Base-by-base conservation (phyloP, 148 eudicot genomes). In the Rheum nobile region DNA sequence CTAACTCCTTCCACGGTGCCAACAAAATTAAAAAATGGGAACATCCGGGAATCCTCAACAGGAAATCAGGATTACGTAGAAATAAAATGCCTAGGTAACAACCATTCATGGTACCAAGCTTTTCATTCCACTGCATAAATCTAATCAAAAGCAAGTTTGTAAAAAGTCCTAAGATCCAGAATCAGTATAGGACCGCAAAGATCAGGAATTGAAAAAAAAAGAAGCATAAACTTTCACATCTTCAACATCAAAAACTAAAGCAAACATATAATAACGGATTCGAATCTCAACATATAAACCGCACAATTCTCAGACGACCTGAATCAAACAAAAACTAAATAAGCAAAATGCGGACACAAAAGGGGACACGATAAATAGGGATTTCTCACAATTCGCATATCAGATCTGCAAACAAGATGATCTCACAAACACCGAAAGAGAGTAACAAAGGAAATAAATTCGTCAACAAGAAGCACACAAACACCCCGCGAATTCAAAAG, bases 371-470 rank as follows among this genome's bases (percentile, higher is more conserved):
- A 29, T 52, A 16, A 44, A 71, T n/a, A 37, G 1, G 31, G 43
- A 6, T 37, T n/a, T 32, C 71, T 16, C 37, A 2, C 4, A 1
- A 41, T 41, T 41, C 72, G 29, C 12, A 68, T 17, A 19, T 43
- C 8, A 79, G 80, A 77, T 77, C 67, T 55, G 41, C 24, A 34
- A 12, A 70, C 21, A 6, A 57, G 37, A 74, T n/a, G 26, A 70
- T 34, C 28, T 31, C 12, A 77, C 28, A n/a, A 26, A 35, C 48
- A 73, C 34, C 19, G 22, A 39, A 63, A 26, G 32, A 4, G 34
- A 68, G 71, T n/a, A 67, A 24, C 8, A 9, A 68, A 34, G 2
- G 1, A 8, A 6, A 4, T n/a, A 70, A 41, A 41, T 13, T 43
- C 73, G 37, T 26, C 10, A 41, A 76, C 37, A 6, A 59, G 26